Conservation (phyloP, 2,329 filamentous ascomycete species). For the Truncatella angustata region DNA sequence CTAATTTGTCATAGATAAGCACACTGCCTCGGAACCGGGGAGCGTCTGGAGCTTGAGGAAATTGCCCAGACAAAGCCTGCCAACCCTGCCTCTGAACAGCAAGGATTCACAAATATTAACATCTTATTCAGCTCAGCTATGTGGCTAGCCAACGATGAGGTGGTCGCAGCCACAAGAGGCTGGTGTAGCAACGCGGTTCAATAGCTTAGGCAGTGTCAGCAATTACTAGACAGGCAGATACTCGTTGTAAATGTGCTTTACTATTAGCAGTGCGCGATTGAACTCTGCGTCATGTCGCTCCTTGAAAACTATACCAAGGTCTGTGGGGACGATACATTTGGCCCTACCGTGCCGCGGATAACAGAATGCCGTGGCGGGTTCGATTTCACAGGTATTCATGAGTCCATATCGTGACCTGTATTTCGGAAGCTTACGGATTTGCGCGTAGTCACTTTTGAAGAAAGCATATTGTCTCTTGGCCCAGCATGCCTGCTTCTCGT, state of each 20-base stretch:
- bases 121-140: not conserved
- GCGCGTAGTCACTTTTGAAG: slow-evolving; percentile 8
- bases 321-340: not conserved
- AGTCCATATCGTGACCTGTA: not conserved
- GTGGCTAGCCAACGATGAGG: not conserved
- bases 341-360: not conserved
- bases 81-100: no score
- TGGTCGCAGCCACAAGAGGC: not conserved
- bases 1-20: no score
- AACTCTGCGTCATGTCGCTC: not conserved
- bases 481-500: slow-evolving; percentile 7
- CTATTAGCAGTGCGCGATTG: not conserved
- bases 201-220: not conserved
- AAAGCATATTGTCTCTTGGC: slow-evolving; percentile 8
- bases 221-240: not conserved
- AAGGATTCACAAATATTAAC: no score
- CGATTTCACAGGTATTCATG: slow-evolving; percentile 8
- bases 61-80: no score
- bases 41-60: no score
- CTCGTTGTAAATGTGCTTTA: not conserved
- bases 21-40: no score
- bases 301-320: not conserved
- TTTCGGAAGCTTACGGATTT: not conserved
- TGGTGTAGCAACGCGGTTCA: not conserved
- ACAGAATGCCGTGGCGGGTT: not conserved